These are phyloP conservation scores for Sequoiadendron giganteum DNA, from an alignment of 75 land plant species.

Conservation along the genomic window DNA sequence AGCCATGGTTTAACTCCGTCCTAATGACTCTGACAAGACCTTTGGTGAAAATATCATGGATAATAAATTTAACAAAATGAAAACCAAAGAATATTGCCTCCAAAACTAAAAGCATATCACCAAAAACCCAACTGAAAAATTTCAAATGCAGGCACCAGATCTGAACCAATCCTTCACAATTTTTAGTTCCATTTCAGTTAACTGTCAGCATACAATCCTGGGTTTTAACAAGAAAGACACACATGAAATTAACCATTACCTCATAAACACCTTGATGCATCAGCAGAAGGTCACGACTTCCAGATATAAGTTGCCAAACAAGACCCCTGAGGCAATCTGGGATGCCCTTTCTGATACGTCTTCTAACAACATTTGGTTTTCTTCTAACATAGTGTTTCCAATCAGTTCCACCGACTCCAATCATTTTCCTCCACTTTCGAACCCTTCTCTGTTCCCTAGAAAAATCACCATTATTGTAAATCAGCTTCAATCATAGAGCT, in stretches of 20 bases:
- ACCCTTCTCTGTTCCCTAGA: slow-evolving; percentile 86
- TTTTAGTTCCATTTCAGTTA: not conserved
- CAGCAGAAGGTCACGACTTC: slow-evolving; percentile 92
- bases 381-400: slow-evolving; percentile 96
- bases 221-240: not conserved
- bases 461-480: not conserved
- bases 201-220: not conserved
- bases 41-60: not conserved
- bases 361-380: slow-evolving; percentile 87
- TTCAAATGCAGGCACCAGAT: not conserved
- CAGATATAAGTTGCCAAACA: slow-evolving; percentile 98
- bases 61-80: not conserved
- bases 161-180: not conserved
- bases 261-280: slow-evolving; percentile 99
- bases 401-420: slow-evolving; percentile 95
- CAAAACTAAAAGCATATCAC: not conserved
- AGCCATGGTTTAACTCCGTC: not conserved
- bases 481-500: not conserved
- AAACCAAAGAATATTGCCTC: not conserved
- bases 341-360: slow-evolving; percentile 78
- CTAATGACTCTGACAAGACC: not conserved
- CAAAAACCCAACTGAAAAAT: not conserved
- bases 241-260: slow-evolving; percentile 41
- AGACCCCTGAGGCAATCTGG: slow-evolving; percentile 97
- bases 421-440: slow-evolving; percentile 99